A percentile compares a stretch with the other conserved stretches of the same genome.
phyloP scores from a whole-genome alignment of 257 asterid genomes.

The Fraxinus pennsylvanica region DNA sequence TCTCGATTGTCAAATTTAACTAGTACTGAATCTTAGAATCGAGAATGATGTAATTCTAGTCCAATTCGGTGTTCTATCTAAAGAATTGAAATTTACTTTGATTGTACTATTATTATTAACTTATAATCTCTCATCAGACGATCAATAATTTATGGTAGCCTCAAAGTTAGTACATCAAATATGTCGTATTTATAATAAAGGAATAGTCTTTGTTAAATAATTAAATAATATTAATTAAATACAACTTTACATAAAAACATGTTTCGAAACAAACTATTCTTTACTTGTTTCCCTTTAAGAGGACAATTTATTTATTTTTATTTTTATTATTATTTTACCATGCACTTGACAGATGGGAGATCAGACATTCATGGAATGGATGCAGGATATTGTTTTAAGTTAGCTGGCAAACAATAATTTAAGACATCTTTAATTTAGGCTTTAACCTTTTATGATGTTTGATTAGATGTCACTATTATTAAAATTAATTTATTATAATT shows the following conservation, averaged over 20 bases:
- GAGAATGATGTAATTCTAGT: not conserved
- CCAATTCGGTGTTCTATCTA: not conserved
- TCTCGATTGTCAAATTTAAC: not conserved
- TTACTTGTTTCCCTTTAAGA: not conserved
- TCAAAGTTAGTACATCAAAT: too few relatives aligned
- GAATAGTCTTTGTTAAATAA: not conserved
- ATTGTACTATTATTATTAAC: not conserved
- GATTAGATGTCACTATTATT: not conserved
- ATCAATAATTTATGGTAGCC: not conserved
- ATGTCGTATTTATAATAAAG: too few relatives aligned
- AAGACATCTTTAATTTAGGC: not conserved
- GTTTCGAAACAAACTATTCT: too few relatives aligned
- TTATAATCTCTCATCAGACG: not conserved
- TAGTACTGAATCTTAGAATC: not conserved
- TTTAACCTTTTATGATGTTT: not conserved
- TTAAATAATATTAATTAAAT: too few relatives aligned
- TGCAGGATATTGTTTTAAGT: not conserved
- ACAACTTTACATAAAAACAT: not conserved
- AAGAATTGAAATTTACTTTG: not conserved
- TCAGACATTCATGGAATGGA: conserved; percentile 3
- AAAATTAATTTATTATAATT: not conserved
- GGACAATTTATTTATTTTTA: not conserved
- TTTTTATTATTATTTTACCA: not conserved
- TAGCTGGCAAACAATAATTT: conserved; percentile 8
- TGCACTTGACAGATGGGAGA: not conserved